Base-by-base conservation (phyloP, 2,329 filamentous ascomycete genomes). In the Aspergillus spinulosporus region DNA sequence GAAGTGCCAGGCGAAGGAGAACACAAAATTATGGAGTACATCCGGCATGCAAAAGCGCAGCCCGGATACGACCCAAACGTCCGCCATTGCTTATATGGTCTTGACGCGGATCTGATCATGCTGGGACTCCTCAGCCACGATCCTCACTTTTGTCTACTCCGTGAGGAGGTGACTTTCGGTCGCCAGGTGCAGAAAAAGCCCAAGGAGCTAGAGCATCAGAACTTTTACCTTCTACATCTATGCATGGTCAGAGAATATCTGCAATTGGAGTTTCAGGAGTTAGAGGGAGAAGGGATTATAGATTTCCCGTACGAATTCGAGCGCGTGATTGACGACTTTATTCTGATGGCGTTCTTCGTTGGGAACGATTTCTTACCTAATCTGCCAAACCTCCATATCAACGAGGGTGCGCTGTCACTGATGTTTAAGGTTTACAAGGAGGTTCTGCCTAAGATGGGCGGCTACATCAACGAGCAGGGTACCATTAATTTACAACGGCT, bases 21-120 rank as follows among this genome's bases (percentile, higher is more conserved):
- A 76, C 94, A 99, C 80, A 99, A 99, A 79, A 96, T 99, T 76
- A 99, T 99, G 94, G 95, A 99, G 76, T 99, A 99, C 75, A 99
- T 99, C 74, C 89, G 94, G 65, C 90, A 95, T 75, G 90, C 94
- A 60, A 97, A 97, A 80, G 92, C 93, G 48, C 94, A 99, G 74
- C 90, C 90, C 2, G 85, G 88, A 61, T 99, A 99, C 75, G 88
- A 96, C 72, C 84, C 90, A 49, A 97, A 99, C 68, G 85, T 96
- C 60, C 90, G 94, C 56, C 94, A 99, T 76, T 99, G 95, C 75
- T 82, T 99, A 61, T 99, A 99, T 76, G 95, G 95, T 26, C 83
- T 99, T 49, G 94, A 99, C 76, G 94, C 94, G 43, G 94, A 99
- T 79, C 79, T 99, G 62, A 99, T 99, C 79, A 99, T 99, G 95